Evolutionary conservation across 257 asterid species (phyloP), one percentile per base, ranked within the genome.

Genomic region (Prunella vulgaris): DNA sequence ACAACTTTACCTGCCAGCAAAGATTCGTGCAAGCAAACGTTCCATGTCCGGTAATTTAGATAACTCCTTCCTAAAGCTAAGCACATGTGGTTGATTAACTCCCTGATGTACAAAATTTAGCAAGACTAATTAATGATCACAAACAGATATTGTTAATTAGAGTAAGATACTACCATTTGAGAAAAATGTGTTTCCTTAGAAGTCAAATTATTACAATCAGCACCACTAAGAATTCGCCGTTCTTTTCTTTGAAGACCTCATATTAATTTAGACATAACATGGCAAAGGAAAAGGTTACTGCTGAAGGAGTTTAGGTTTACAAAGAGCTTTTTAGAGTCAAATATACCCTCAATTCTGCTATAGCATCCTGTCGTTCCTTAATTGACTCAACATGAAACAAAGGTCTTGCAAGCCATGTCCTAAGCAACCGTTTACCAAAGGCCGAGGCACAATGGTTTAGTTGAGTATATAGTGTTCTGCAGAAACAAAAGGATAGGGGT

Each of bases 351-450:
- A 93, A 44, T 76, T 86, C 94, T 44, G 96, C 91, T 57, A 89
- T 85, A 74, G 97, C 99, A 85, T 87, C 96, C 80, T 93, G 99
- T 37, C 99, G 96, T 77, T 89, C 87, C 78, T 80, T 87, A 70
- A 93, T 91, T 30, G 91, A 83, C 77, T 86, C 84, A 40, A 83
- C 82, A 67, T 85, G 88, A 79, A 83, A 87, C 49, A 93, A 76
- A 46, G 99, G 99, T 79, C 99, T 87, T 24, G 99, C 99, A 40
- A 93, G 85, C 99, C 99, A 90, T 61, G 86, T 75, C 74, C 78
- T 86, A 54, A 93, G 96, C 79, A 93, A 80, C 70, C 99, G 83
- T 78, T 93, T 93, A 25, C 99, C 99, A 81, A 86, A 93, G 58
- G 95, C 87, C 25, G 99, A 88, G 76, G 84, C 78, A 75, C 97